These are phyloP conservation scores for Trichoderma asperellum DNA, from an alignment of 2,329 filamentous ascomycete species.

Conservation along the genomic window DNA sequence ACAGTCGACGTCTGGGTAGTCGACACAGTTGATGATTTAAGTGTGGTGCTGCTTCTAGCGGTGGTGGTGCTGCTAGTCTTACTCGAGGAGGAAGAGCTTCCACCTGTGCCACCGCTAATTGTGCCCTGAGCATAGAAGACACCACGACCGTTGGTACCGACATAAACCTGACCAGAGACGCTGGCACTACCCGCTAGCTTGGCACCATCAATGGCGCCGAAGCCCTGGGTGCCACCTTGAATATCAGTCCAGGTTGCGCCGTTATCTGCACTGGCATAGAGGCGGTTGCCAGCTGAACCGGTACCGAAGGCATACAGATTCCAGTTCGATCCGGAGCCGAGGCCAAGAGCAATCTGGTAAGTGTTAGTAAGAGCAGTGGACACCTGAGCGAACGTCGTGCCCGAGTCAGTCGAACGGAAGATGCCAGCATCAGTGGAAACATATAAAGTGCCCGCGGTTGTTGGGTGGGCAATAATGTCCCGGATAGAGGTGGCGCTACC, in stretches of 20 bases:
- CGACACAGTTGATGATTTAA: neutral
- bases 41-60: neutral
- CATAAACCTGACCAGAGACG: constrained; percentile 13
- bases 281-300: constrained; percentile 1
- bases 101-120: constrained; percentile 8
- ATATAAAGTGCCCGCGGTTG: constrained; percentile 4
- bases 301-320: constrained; percentile 17
- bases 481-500: constrained; percentile 6
- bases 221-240: constrained; percentile 13
- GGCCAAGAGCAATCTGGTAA: constrained; percentile 19
- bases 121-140: constrained; percentile 20
- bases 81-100: neutral
- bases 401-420: constrained; percentile 15
- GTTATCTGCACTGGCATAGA: constrained; percentile 18
- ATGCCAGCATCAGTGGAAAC: constrained; percentile 20
- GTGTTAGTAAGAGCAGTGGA: neutral
- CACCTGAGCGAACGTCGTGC: neutral
- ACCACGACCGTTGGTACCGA: constrained; percentile 17
- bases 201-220: constrained; percentile 8
- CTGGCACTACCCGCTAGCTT: constrained; percentile 18
- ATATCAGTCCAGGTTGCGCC: constrained; percentile 22
- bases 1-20: constrained; percentile 6
- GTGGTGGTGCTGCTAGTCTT: constrained; percentile 1
- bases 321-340: constrained; percentile 18
- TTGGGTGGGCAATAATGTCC: constrained; percentile 15